Percentiles rank a stretch among this genome's conserved stretches.
Evolutionary conservation across 306 rosid genomes (phyloP).

Genomic region (Glycyrrhiza uralensis): DNA sequence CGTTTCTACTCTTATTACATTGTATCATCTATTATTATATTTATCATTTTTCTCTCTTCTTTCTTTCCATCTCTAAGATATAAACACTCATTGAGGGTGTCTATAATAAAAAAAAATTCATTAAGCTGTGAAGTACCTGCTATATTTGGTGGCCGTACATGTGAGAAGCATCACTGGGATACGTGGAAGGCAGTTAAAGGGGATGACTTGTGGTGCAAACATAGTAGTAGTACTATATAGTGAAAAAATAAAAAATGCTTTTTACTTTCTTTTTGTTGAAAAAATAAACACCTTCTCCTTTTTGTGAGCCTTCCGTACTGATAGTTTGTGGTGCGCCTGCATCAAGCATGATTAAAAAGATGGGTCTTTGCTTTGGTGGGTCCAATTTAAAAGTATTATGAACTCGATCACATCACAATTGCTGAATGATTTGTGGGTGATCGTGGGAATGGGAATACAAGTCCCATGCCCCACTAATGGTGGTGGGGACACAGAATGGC

Average conservation of each 20-base stretch:
- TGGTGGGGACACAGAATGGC: neutral
- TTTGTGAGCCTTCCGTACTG: constrained; percentile 24
- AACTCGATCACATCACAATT: neutral
- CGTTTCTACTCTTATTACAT: no score
- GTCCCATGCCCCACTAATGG: constrained; percentile 18
- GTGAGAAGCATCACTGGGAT: constrained; percentile 21
- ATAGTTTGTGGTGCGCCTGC: constrained; percentile 33
- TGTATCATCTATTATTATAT: no score
- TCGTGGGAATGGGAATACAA: neutral
- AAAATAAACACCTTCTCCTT: neutral
- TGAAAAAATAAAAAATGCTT: neutral
- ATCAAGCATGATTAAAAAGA: constrained; percentile 15
- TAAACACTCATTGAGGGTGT: no score
- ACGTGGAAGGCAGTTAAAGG: neutral
- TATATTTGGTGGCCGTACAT: constrained; percentile 10
- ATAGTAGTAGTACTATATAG: no score
- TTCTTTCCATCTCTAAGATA: no score
- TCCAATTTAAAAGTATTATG: constrained; percentile 3
- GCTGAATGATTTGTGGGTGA: constrained; percentile 15
- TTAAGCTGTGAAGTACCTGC: neutral
- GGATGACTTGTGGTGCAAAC: no score
- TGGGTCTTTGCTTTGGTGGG: constrained; percentile 24
- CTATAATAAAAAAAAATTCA: no score
- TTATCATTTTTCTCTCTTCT: neutral
- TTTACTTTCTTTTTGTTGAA: neutral